Evolutionary conservation across 2,329 filamentous ascomycete species (phyloP).

Genomic region (Xylariaceae sp.): DNA sequence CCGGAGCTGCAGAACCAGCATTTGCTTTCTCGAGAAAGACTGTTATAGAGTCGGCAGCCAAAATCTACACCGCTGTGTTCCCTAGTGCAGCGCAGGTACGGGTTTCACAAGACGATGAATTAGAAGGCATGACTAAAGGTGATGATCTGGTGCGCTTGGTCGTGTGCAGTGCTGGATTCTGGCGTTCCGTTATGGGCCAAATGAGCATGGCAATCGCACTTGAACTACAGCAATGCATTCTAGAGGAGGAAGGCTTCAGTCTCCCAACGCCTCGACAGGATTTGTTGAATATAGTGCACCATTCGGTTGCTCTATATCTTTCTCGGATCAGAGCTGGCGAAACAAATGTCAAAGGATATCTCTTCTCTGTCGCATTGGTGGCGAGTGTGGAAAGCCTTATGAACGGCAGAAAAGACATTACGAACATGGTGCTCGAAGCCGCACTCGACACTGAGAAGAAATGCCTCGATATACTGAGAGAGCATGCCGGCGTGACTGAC

Average conservation of each 20-base stretch:
- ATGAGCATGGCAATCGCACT: conserved; percentile 36
- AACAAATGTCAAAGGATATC: conserved; percentile 53
- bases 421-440: conserved; percentile 34
- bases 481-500: conserved; percentile 20
- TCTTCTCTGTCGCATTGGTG: conserved; percentile 40
- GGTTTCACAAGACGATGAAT: not conserved
- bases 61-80: conserved; percentile 42
- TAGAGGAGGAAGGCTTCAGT: conserved; percentile 40
- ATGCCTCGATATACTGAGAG: conserved; percentile 35
- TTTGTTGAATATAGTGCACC: conserved; percentile 40
- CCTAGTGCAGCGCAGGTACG: conserved; percentile 23
- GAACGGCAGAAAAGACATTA: conserved; percentile 34
- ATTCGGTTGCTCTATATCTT: conserved; percentile 40
- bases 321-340: conserved; percentile 46
- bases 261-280: conserved; percentile 38
- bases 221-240: conserved; percentile 40
- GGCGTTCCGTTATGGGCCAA: conserved; percentile 35
- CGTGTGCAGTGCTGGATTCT: conserved; percentile 40
- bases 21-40: conserved; percentile 52
- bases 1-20: conserved; percentile 39
- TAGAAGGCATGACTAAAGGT: conserved; percentile 11
- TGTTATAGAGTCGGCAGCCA: conserved; percentile 46
- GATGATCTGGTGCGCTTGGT: conserved; percentile 39
- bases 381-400: conserved; percentile 43
- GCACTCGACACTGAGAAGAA: conserved; percentile 36